These are phyloP conservation scores for Orbilia brochopaga DNA, from an alignment of 2,329 filamentous ascomycete species.

Conservation along the genomic window DNA sequence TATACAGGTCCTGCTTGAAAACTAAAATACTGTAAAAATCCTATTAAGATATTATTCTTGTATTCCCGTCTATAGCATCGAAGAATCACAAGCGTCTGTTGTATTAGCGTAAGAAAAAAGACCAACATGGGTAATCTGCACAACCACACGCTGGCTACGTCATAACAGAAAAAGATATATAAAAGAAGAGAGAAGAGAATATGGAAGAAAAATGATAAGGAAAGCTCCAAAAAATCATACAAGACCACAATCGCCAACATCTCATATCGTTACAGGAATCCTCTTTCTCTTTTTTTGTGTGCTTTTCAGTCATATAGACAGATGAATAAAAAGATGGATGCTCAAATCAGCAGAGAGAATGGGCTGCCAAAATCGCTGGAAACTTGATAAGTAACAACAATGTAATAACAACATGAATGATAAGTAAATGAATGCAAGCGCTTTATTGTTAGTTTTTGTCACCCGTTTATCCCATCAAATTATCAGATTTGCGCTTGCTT, in stretches of 20 bases:
- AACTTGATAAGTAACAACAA: constrained; percentile 9
- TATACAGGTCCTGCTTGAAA: too few relatives aligned
- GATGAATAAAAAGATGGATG: constrained; percentile 4
- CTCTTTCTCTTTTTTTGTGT: neutral
- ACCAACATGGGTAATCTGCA: neutral
- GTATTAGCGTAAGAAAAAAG: neutral
- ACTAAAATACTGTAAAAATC: too few relatives aligned
- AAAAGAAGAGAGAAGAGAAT: constrained; percentile 1
- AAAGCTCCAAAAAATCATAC: neutral
- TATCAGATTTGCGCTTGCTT: constrained; percentile 11
- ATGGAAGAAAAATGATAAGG: constrained; percentile 3
- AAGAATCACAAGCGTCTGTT: neutral
- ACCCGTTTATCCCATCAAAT: constrained; percentile 11
- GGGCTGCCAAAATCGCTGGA: constrained; percentile 15
- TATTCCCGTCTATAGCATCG: neutral
- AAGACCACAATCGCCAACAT: constrained; percentile 8
- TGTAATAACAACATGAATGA: constrained; percentile 14
- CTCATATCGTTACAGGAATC: constrained; percentile 37
- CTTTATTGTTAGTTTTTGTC: constrained; percentile 34
- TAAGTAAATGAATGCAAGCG: constrained; percentile 16
- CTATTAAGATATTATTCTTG: neutral
- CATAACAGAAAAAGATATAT: constrained; percentile 1
- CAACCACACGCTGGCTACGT: constrained; percentile 8
- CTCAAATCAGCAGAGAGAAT: neutral
- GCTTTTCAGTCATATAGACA: neutral